Percentiles rank a stretch among this genome's conserved stretches.
Conservation (phyloP, 345 rosid species). For the Eucalyptus polyanthemos region DNA sequence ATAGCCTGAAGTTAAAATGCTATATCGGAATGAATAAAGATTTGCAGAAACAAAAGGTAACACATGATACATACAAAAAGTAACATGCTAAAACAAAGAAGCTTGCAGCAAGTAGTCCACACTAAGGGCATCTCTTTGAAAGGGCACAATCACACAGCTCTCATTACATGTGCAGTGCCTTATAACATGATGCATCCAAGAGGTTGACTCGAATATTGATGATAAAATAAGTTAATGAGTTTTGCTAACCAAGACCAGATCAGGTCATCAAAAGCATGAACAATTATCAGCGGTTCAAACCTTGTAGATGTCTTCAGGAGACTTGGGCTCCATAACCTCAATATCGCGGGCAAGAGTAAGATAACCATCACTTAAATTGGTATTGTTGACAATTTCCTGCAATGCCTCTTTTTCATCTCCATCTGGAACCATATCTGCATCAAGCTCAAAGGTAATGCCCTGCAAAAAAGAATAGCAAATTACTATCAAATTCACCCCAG, state of each 20-base stretch:
- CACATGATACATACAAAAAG: not conserved
- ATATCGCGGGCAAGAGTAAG: slow-evolving; percentile 95
- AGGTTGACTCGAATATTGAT: not conserved
- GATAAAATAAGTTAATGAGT: not conserved
- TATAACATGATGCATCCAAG: not conserved
- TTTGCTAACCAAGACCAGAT: not conserved
- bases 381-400: slow-evolving; percentile 79
- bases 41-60: not conserved
- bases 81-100: not conserved
- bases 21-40: not conserved
- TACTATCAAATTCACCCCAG: not conserved
- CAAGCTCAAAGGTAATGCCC: slow-evolving; percentile 71
- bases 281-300: slow-evolving; percentile 12
- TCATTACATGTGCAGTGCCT: not conserved
- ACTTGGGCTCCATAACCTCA: slow-evolving; percentile 98
- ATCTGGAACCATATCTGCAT: slow-evolving; percentile 50
- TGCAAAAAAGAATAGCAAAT: slow-evolving; percentile 7
- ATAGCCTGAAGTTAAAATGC: not conserved
- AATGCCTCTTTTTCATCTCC: slow-evolving; percentile 49
- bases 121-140: not conserved
- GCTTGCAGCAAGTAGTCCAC: not conserved
- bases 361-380: slow-evolving; percentile 80
- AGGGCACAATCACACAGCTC: not conserved
- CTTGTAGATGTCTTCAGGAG: slow-evolving; percentile 96
- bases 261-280: not conserved